Conservation (phyloP, 805 yeast species). For the Debaryomyces castellii region DNA sequence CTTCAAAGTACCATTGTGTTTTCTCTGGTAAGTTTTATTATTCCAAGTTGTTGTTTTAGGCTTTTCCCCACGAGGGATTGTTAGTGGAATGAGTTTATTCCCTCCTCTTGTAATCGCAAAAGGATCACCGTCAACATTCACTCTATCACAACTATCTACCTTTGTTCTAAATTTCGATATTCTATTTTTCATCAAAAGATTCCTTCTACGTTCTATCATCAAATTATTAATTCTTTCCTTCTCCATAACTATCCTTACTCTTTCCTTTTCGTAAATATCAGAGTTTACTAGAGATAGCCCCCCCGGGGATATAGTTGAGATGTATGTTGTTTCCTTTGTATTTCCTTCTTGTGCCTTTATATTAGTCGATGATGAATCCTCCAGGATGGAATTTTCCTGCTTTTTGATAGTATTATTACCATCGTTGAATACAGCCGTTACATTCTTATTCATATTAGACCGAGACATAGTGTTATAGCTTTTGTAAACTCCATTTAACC, state of each 20-base stretch:
- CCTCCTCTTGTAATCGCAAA: slow-evolving; percentile 46
- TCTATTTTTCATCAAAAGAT: slow-evolving; percentile 11
- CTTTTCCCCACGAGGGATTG: slow-evolving; percentile 15
- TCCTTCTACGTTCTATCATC: slow-evolving; percentile 10
- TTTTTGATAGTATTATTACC: background rate
- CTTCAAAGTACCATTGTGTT: slow-evolving; percentile 25
- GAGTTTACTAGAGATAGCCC: slow-evolving; percentile 41
- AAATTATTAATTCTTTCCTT: slow-evolving; percentile 11
- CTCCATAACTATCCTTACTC: slow-evolving; percentile 10
- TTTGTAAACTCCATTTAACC: slow-evolving; percentile 1
- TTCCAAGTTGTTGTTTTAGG: slow-evolving; percentile 30
- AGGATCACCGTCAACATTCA: slow-evolving; percentile 37
- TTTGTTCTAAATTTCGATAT: slow-evolving; percentile 30
- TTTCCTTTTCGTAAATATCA: slow-evolving; percentile 31
- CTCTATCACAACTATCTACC: slow-evolving; percentile 47
- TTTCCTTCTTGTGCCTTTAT: slow-evolving; percentile 8
- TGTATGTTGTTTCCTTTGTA: slow-evolving; percentile 3
- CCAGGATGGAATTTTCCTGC: slow-evolving; percentile 1
- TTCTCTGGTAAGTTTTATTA: slow-evolving; percentile 21
- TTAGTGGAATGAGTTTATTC: slow-evolving; percentile 38
- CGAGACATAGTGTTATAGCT: background rate
- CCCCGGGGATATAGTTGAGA: slow-evolving; percentile 26
- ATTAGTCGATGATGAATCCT: background rate
- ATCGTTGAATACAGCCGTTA: slow-evolving; percentile 28
- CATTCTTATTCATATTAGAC: slow-evolving; percentile 17